phyloP scores from a whole-genome alignment of 2,329 filamentous ascomycete genomes.

The Dothidotthia symphoricarpi region DNA sequence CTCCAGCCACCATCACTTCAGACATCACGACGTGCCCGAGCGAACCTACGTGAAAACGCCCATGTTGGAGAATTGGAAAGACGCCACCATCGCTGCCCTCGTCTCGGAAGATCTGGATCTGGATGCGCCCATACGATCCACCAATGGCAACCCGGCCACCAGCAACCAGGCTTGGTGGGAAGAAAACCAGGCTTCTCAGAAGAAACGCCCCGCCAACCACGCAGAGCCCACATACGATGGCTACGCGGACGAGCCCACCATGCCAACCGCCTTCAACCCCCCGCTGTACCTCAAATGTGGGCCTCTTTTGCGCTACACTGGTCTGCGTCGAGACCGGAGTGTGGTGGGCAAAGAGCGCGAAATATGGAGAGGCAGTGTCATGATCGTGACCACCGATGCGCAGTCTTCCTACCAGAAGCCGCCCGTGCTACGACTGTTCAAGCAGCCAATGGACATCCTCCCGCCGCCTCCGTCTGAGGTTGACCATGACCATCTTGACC shows the following conservation, averaged over 20 bases:
- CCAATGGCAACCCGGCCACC: no score
- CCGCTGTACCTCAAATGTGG: slow-evolving; percentile 84
- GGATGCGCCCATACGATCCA: slow-evolving; percentile 32
- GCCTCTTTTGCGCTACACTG: slow-evolving; percentile 84
- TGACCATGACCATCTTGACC: slow-evolving; percentile 61
- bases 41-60: slow-evolving; percentile 56
- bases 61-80: slow-evolving; percentile 59
- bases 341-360: slow-evolving; percentile 60
- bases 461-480: slow-evolving; percentile 73
- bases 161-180: slow-evolving; percentile 77
- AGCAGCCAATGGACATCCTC: slow-evolving; percentile 78
- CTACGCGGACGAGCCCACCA: slow-evolving; percentile 63
- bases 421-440: slow-evolving; percentile 79
- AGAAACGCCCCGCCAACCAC: slow-evolving; percentile 37
- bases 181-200: slow-evolving; percentile 49
- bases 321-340: slow-evolving; percentile 63
- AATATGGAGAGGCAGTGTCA: slow-evolving; percentile 87
- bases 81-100: slow-evolving; percentile 42
- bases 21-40: slow-evolving; percentile 46
- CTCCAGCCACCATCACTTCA: slow-evolving; percentile 31
- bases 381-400: slow-evolving; percentile 90
- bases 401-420: slow-evolving; percentile 77
- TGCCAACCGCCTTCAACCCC: slow-evolving; percentile 75
- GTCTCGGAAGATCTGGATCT: slow-evolving; percentile 46
- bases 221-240: slow-evolving; percentile 59